These are phyloP conservation scores for Xylaria grammica DNA, from an alignment of 495 filamentous ascomycete species.

Conservation along the genomic window DNA sequence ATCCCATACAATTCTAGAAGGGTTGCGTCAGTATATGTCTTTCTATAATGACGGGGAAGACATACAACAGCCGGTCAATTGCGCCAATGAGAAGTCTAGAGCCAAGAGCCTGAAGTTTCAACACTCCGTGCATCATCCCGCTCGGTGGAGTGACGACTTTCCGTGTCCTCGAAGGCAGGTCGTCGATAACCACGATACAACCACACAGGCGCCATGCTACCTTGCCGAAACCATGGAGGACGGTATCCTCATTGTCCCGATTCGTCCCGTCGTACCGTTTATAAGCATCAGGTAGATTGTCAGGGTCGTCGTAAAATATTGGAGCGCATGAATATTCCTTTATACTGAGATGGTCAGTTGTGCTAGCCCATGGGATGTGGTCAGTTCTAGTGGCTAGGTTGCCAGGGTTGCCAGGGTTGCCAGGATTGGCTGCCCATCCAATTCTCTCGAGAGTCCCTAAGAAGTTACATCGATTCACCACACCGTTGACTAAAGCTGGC, in stretches of 20 bases:
- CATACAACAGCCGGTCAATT: slow-evolving; percentile 33
- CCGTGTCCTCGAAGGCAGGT: slow-evolving; percentile 32
- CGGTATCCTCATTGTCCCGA: background rate
- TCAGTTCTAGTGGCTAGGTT: background rate
- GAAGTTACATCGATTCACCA: slow-evolving; percentile 2
- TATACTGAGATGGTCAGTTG: slow-evolving; percentile 5
- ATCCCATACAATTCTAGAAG: slow-evolving; percentile 34
- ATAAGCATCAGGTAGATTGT: slow-evolving; percentile 11
- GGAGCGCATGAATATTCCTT: slow-evolving; percentile 30
- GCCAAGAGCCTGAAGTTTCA: slow-evolving; percentile 32
- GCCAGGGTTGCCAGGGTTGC: too few relatives aligned
- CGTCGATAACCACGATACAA: slow-evolving; percentile 36
- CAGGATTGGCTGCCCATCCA: slow-evolving; percentile 4
- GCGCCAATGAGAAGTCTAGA: slow-evolving; percentile 34
- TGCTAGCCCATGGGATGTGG: background rate
- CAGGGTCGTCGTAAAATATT: slow-evolving; percentile 18
- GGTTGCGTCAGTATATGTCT: slow-evolving; percentile 9
- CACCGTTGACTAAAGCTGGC: slow-evolving; percentile 28
- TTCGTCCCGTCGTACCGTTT: background rate
- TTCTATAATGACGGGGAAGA: background rate
- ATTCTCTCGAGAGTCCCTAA: slow-evolving; percentile 23
- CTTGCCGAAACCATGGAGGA: slow-evolving; percentile 35
- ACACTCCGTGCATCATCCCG: slow-evolving; percentile 17
- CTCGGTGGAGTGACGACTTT: slow-evolving; percentile 32
- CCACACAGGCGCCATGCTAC: slow-evolving; percentile 35